These are phyloP conservation scores for Myochromella boudieri DNA, from an alignment of 768 basidiomycete species.

Conservation along the genomic window DNA sequence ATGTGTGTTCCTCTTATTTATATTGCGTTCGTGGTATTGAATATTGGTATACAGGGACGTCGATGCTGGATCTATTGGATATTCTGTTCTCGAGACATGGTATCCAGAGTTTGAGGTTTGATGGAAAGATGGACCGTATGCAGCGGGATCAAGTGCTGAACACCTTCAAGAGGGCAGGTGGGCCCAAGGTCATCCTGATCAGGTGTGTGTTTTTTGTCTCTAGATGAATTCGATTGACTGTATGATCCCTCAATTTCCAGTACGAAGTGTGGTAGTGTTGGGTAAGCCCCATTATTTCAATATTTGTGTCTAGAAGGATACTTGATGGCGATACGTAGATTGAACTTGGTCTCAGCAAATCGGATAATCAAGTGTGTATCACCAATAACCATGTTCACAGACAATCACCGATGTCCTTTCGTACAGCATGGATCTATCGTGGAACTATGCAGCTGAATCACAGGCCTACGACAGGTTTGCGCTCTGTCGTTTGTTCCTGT, in stretches of 20 bases:
- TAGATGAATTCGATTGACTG: background rate
- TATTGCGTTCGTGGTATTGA: background rate
- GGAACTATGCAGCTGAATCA: constrained; percentile 72
- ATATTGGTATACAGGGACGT: constrained; percentile 54
- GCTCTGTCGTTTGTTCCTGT: no score
- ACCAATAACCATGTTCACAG: no score
- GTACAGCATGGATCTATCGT: constrained; percentile 65
- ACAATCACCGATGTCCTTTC: background rate
- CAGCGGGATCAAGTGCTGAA: constrained; percentile 49
- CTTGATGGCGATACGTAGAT: no score
- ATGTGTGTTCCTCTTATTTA: constrained; percentile 38
- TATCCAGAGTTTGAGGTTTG: constrained; percentile 59
- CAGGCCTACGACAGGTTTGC: constrained; percentile 56
- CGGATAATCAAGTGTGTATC: constrained; percentile 62
- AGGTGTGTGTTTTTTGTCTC: constrained; percentile 39
- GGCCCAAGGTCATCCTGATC: constrained; percentile 65
- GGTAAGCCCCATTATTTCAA: no score
- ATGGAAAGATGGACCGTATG: constrained; percentile 63
- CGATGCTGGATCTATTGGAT: constrained; percentile 68
- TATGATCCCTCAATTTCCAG: constrained; percentile 26
- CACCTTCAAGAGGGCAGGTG: constrained; percentile 53
- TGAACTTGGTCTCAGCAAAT: constrained; percentile 68
- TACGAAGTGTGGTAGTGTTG: constrained; percentile 70
- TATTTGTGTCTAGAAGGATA: no score
- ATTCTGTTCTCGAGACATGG: constrained; percentile 59